Conservation (phyloP, 768 basidiomycete genomes). For the Pholiota conissans region DNA sequence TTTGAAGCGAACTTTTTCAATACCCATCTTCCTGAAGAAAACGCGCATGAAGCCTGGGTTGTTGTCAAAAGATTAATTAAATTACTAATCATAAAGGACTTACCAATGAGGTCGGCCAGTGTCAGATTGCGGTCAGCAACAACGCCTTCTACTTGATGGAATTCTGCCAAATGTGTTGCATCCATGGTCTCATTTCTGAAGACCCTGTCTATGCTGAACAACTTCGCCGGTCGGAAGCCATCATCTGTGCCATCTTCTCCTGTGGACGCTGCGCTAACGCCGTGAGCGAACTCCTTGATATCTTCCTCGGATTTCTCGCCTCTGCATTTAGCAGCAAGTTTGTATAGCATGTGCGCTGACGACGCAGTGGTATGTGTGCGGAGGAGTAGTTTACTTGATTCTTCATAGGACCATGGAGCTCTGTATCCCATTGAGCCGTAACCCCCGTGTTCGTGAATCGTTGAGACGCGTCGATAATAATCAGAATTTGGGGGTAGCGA, state of each 20-base stretch:
- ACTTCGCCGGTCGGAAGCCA: constrained; percentile 87
- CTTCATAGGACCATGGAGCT: constrained; percentile 92
- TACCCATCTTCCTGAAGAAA: constrained; percentile 83
- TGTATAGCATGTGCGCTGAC: constrained; percentile 91
- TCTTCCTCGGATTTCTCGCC: constrained; percentile 52
- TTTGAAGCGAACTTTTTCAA: constrained; percentile 93
- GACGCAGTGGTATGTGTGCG: constrained; percentile 97
- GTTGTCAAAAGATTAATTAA: not conserved
- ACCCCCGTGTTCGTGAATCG: constrained; percentile 83
- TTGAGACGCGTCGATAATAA: constrained; percentile 85
- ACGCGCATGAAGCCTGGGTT: not conserved
- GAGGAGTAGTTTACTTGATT: constrained; percentile 88
- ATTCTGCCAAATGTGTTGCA: constrained; percentile 97
- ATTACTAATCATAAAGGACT: constrained; percentile 14
- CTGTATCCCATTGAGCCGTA: constrained; percentile 96
- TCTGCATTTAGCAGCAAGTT: constrained; percentile 83
- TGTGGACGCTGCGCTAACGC: constrained; percentile 27
- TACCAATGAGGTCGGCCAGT: constrained; percentile 93
- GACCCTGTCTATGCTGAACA: constrained; percentile 97
- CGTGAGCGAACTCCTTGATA: constrained; percentile 40
- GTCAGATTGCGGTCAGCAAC: constrained; percentile 93
- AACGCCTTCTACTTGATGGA: constrained; percentile 99
- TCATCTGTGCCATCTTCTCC: constrained; percentile 45
- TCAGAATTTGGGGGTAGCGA: constrained; percentile 75
- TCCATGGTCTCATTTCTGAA: constrained; percentile 99